These are phyloP conservation scores for Colletotrichum orbiculare DNA, from an alignment of 2,329 filamentous ascomycete genomes.

Conservation along the genomic window DNA sequence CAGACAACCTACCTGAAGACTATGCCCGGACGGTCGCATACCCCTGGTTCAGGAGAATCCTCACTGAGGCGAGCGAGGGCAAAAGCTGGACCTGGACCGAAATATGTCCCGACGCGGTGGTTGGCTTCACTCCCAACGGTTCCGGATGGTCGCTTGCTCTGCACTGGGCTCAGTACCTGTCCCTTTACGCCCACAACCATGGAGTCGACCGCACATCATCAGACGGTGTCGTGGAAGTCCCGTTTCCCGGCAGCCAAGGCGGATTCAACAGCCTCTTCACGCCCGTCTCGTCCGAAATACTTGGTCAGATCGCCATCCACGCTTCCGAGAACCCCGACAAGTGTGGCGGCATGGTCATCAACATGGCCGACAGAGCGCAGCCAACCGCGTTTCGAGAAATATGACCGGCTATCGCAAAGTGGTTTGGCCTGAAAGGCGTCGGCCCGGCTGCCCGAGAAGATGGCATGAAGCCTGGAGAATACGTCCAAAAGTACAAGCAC, in stretches of 20 bases:
- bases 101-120: constrained; percentile 50
- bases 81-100: constrained; percentile 51
- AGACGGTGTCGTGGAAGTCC: constrained; percentile 15
- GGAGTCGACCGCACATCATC: background rate
- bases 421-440: constrained; percentile 46
- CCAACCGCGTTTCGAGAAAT: constrained; percentile 44
- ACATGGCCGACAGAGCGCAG: constrained; percentile 44
- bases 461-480: constrained; percentile 43
- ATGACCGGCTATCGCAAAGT: constrained; percentile 45
- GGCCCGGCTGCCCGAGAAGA: constrained; percentile 33
- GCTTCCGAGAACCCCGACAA: constrained; percentile 42
- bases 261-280: constrained; percentile 44
- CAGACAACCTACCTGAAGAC: constrained; percentile 44
- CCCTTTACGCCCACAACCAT: constrained; percentile 47
- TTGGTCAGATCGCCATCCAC: constrained; percentile 46
- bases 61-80: constrained; percentile 43
- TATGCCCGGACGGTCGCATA: constrained; percentile 51
- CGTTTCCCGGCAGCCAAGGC: constrained; percentile 45
- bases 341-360: constrained; percentile 47
- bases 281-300: constrained; percentile 44
- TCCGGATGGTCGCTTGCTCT: constrained; percentile 49
- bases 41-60: constrained; percentile 45
- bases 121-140: constrained; percentile 53
- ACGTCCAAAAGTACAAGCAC: constrained; percentile 43
- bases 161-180: constrained; percentile 54